Percentiles rank a stretch among this genome's conserved stretches.
Conservation (phyloP, 257 asterid species). For the Solanum pimpinellifolium region DNA sequence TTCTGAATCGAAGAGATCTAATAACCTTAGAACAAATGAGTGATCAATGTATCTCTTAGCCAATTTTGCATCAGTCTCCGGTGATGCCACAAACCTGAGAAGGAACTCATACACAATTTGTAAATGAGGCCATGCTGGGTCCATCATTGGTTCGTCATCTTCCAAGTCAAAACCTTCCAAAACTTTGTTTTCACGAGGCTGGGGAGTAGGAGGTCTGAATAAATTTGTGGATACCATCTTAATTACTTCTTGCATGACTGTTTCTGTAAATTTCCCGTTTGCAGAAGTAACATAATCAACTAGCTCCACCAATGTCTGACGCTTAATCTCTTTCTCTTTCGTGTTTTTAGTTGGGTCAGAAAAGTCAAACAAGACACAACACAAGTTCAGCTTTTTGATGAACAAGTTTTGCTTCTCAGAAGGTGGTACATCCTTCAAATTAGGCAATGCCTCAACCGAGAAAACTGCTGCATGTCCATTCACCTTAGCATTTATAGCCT, state of each 20-base stretch:
- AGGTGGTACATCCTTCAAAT: slow-evolving; percentile 69
- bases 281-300: slow-evolving; percentile 67
- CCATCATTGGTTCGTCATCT: slow-evolving; percentile 87
- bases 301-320: slow-evolving; percentile 79
- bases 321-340: slow-evolving; percentile 78
- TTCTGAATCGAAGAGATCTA: slow-evolving; percentile 88
- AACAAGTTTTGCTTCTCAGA: slow-evolving; percentile 69
- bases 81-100: slow-evolving; percentile 73
- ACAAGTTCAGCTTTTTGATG: slow-evolving; percentile 54
- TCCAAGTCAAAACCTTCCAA: slow-evolving; percentile 68
- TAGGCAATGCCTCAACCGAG: slow-evolving; percentile 62
- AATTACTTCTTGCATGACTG: slow-evolving; percentile 48
- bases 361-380: slow-evolving; percentile 67
- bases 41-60: slow-evolving; percentile 88
- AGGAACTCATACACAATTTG: slow-evolving; percentile 80
- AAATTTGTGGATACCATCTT: slow-evolving; percentile 66
- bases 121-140: slow-evolving; percentile 87
- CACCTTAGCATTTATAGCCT: slow-evolving; percentile 10
- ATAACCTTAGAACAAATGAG: slow-evolving; percentile 53
- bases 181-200: slow-evolving; percentile 58
- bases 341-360: slow-evolving; percentile 66
- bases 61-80: slow-evolving; percentile 83
- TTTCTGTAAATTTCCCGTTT: slow-evolving; percentile 60
- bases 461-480: slow-evolving; percentile 42
- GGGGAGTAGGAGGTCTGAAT: slow-evolving; percentile 53